These are phyloP conservation scores for Santalum album DNA, from an alignment of 164 flowering plant genomes.

Conservation along the genomic window DNA sequence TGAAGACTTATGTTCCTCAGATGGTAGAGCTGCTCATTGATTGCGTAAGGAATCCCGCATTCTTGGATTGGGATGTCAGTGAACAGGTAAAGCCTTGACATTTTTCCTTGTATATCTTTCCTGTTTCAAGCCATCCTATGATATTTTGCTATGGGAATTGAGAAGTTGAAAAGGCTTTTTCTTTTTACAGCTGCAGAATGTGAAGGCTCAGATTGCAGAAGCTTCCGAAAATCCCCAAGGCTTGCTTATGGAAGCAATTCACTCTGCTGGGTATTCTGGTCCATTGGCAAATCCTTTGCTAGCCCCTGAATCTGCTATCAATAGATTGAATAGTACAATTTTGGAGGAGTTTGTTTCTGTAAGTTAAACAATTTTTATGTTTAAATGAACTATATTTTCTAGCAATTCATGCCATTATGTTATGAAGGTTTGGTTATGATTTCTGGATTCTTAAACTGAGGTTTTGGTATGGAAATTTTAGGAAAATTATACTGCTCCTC, in stretches of 20 bases:
- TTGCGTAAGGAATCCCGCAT: slow-evolving; percentile 76
- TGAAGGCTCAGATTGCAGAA: slow-evolving; percentile 65
- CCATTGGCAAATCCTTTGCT: slow-evolving; percentile 68
- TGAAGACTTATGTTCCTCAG: slow-evolving; percentile 76
- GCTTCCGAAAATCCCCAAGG: slow-evolving; percentile 66
- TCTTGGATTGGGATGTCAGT: slow-evolving; percentile 87
- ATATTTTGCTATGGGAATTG: slow-evolving; percentile 1
- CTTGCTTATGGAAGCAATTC: slow-evolving; percentile 83
- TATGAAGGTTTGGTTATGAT: not conserved
- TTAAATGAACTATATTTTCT: not conserved
- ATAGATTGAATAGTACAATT: slow-evolving; percentile 39
- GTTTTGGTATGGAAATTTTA: slow-evolving; percentile 18
- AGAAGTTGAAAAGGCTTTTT: not conserved
- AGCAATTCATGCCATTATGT: not conserved
- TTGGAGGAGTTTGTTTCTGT: slow-evolving; percentile 84
- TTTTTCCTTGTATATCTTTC: not conserved
- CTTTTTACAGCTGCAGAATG: slow-evolving; percentile 52
- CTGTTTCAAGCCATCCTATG: not conserved
- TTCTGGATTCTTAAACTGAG: slow-evolving; percentile 6
- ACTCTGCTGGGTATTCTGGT: slow-evolving; percentile 81
- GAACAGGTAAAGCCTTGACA: slow-evolving; percentile 53
- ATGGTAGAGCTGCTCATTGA: slow-evolving; percentile 90
- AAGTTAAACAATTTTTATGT: slow-evolving; percentile 16
- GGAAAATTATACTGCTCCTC: slow-evolving; percentile 81
- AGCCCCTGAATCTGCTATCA: slow-evolving; percentile 66